phyloP scores from a whole-genome alignment of 2,329 filamentous ascomycete genomes.

The Ascochyta lentis region DNA sequence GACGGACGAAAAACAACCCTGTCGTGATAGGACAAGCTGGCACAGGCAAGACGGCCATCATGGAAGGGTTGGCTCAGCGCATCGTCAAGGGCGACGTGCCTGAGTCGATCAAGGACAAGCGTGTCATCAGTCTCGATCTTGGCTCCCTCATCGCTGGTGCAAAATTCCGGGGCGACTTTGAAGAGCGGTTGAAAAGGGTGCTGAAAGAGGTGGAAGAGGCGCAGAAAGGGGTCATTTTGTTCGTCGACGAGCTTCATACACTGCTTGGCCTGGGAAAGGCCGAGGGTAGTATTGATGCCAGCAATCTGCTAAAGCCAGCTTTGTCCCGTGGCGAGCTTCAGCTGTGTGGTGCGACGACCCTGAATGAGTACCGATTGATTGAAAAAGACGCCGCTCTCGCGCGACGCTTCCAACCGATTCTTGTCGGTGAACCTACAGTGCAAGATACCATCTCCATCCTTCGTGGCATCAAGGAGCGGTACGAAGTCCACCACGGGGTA shows the following conservation, averaged over 20 bases:
- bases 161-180: conserved; percentile 95
- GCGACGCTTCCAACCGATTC: conserved; percentile 89
- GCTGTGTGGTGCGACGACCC: conserved; percentile 92
- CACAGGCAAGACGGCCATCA: conserved; percentile 91
- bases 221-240: conserved; percentile 87
- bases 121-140: conserved; percentile 84
- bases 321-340: conserved; percentile 92
- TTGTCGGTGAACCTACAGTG: conserved; percentile 90
- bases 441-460: conserved; percentile 94
- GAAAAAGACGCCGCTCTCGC: conserved; percentile 96
- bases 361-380: conserved; percentile 90
- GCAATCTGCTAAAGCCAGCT: conserved; percentile 91
- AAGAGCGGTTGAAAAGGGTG: conserved; percentile 90
- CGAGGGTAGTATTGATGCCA: conserved; percentile 95
- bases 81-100: conserved; percentile 94
- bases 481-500: conserved; percentile 96
- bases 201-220: conserved; percentile 90
- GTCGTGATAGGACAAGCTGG: conserved; percentile 92
- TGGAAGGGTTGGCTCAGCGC: conserved; percentile 87
- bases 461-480: conserved; percentile 95
- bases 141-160: conserved; percentile 94
- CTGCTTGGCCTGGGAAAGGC: conserved; percentile 91
- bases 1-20: conserved; percentile 94
- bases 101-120: conserved; percentile 94
- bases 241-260: conserved; percentile 93